phyloP scores from a whole-genome alignment of 768 basidiomycete genomes.

The Rhodotorula diobovata region DNA sequence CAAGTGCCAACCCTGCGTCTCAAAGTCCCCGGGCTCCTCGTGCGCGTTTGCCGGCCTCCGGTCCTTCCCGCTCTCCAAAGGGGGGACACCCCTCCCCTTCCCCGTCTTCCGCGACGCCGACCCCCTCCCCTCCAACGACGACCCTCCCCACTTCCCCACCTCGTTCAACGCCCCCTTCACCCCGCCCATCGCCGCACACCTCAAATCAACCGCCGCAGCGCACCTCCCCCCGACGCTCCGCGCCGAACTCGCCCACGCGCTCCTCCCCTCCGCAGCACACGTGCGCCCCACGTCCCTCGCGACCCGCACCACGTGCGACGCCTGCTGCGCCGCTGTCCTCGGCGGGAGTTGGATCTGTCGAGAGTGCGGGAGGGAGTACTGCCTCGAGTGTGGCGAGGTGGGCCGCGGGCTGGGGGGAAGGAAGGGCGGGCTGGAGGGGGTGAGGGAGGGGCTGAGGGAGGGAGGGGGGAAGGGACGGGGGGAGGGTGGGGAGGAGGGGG shows the following conservation, averaged over 20 bases:
- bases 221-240: neutral
- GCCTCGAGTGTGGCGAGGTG: conserved; percentile 70
- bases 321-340: conserved; percentile 9
- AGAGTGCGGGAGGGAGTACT: conserved; percentile 78
- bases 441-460: no score
- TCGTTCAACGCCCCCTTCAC: conserved; percentile 23
- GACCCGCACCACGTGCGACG: conserved; percentile 18
- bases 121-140: neutral
- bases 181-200: neutral
- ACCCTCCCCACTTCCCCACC: neutral
- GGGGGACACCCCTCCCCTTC: neutral
- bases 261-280: neutral
- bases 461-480: no score
- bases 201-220: conserved; percentile 8
- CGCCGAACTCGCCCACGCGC: conserved; percentile 22
- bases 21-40: neutral
- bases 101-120: neutral
- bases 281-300: conserved; percentile 1
- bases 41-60: conserved; percentile 21
- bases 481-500: no score
- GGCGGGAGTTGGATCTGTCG: conserved; percentile 19
- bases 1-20: conserved; percentile 18
- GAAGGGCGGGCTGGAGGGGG: no score
- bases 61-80: neutral
- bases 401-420: conserved; percentile 5